These are phyloP conservation scores for Eucalyptus polybractea DNA, from an alignment of 345 rosid species.

Conservation along the genomic window DNA sequence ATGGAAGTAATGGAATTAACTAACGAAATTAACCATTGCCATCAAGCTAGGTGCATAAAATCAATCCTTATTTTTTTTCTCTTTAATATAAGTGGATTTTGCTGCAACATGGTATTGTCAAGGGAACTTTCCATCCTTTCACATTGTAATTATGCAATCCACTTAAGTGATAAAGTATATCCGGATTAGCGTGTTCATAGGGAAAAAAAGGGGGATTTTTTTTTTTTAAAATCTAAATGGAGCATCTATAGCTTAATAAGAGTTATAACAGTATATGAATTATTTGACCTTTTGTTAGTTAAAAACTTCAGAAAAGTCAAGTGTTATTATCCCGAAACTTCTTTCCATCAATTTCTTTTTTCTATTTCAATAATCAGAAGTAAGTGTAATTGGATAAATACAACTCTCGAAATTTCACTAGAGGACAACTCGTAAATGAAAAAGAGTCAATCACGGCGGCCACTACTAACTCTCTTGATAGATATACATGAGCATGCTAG, in stretches of 20 bases:
- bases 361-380: not conserved
- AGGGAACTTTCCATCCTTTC: not conserved
- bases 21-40: not conserved
- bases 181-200: not conserved
- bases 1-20: not conserved
- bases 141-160: not conserved
- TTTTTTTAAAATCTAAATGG: not conserved
- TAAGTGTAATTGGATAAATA: not conserved
- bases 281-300: not conserved
- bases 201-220: not conserved
- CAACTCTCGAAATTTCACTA: not conserved
- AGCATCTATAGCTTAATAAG: not conserved
- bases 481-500: not conserved
- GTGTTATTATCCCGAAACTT: not conserved
- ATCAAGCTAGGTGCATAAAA: not conserved
- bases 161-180: not conserved
- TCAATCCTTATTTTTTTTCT: not conserved
- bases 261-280: not conserved
- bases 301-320: not conserved
- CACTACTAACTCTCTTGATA: not conserved
- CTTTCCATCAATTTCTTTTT: not conserved
- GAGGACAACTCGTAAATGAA: not conserved
- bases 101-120: not conserved
- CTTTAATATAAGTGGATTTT: not conserved
- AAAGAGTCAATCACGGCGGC: not conserved